Evolutionary conservation across 495 filamentous ascomycete species (phyloP).

Genomic region (Aspergillus egyptiacus): DNA sequence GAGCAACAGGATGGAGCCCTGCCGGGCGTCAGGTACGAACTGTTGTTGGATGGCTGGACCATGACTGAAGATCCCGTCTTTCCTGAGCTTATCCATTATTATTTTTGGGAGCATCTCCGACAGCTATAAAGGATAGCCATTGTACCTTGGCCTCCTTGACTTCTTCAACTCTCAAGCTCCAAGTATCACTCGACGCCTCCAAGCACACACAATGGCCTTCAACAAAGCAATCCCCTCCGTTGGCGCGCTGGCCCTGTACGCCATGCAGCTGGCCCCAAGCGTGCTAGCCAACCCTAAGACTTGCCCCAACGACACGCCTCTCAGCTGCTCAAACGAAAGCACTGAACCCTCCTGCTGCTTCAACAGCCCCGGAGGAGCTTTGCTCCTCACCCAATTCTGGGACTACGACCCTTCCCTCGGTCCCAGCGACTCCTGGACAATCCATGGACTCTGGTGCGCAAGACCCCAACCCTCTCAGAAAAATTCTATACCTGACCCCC

Average conservation of each 20-base stretch:
- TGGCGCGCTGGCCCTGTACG: slow-evolving; percentile 28
- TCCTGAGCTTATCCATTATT: slow-evolving; percentile 3
- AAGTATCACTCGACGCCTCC: not conserved
- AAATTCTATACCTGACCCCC: no score
- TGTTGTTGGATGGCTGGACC: no score
- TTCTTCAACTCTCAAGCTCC: not conserved
- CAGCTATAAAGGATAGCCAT: slow-evolving; percentile 5
- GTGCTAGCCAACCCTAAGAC: slow-evolving; percentile 21
- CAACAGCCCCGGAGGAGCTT: slow-evolving; percentile 64
- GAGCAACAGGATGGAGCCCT: not conserved
- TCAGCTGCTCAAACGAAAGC: slow-evolving; percentile 36
- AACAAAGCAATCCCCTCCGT: slow-evolving; percentile 13
- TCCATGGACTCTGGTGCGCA: slow-evolving; percentile 69
- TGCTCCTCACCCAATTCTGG: slow-evolving; percentile 81
- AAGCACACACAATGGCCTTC: slow-evolving; percentile 15
- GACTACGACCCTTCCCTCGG: slow-evolving; percentile 60
- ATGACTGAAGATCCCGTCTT: not conserved
- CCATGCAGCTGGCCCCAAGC: slow-evolving; percentile 18
- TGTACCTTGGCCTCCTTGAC: not conserved
- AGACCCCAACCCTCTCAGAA: no score
- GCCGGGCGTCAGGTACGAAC: no score
- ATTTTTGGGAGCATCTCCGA: not conserved
- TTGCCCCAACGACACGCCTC: slow-evolving; percentile 25
- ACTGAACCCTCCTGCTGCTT: slow-evolving; percentile 60
- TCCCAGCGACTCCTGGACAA: slow-evolving; percentile 69